These are phyloP conservation scores for Termitomyces sp. DNA, from an alignment of 768 basidiomycete species.

Conservation along the genomic window DNA sequence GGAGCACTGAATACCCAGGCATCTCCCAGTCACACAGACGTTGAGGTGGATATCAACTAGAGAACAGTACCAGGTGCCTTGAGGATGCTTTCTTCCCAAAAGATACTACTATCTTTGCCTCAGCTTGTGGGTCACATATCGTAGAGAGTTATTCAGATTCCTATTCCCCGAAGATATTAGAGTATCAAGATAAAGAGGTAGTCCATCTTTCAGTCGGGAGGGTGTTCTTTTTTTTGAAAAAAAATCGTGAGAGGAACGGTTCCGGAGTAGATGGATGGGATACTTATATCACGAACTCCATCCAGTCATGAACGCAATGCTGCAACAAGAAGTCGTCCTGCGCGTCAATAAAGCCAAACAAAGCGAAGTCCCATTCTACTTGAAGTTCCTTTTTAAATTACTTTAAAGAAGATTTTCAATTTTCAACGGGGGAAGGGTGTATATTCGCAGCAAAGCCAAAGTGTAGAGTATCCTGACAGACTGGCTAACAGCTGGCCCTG, in stretches of 20 bases:
- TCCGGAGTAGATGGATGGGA: too few species aligned
- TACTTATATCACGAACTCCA: too few species aligned
- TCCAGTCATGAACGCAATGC: too few species aligned
- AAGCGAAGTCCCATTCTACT: background rate
- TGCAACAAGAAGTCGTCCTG: too few species aligned
- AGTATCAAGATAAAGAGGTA: background rate
- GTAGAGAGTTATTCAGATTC: background rate
- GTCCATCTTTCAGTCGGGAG: background rate
- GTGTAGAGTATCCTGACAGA: background rate
- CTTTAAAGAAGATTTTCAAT: background rate
- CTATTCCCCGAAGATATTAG: background rate
- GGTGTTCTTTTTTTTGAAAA: background rate
- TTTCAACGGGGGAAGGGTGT: conserved; percentile 4
- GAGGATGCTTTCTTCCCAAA: background rate
- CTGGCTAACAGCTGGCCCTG: background rate
- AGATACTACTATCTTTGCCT: background rate
- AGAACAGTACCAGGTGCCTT: background rate
- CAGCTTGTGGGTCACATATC: background rate
- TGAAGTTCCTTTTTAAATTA: background rate
- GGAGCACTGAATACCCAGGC: too few species aligned
- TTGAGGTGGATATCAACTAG: background rate
- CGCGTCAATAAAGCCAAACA: background rate
- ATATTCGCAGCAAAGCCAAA: conserved; percentile 2
- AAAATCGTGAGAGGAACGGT: too few species aligned
- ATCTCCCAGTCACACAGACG: too few species aligned